Evolutionary conservation across 208 protist species (phyloP).

Genomic region (Leptomonas pyrrhocoris): DNA sequence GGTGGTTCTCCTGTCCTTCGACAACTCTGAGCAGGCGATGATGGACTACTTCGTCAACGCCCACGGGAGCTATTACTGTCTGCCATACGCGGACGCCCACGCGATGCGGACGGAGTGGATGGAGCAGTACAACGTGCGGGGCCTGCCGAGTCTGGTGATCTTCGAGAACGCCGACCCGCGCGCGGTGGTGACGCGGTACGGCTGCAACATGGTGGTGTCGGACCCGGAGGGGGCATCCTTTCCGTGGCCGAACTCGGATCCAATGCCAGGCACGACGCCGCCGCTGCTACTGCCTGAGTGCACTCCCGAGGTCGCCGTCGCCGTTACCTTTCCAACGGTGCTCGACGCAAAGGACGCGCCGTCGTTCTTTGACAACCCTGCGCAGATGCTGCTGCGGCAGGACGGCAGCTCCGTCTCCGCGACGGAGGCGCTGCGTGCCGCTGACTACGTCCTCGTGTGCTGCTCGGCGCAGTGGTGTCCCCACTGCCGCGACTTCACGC

Average conservation of each 20-base stretch:
- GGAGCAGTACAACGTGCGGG: slow-evolving; percentile 4
- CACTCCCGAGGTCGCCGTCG: not conserved
- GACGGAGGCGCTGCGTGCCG: slow-evolving; percentile 21
- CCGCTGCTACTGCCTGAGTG: no score
- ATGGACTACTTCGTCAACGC: slow-evolving; percentile 30
- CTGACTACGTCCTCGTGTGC: slow-evolving; percentile 67
- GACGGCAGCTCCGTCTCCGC: slow-evolving; percentile 35
- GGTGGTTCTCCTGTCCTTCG: slow-evolving; percentile 12
- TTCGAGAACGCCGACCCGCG: slow-evolving; percentile 44
- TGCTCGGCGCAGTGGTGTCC: slow-evolving; percentile 88
- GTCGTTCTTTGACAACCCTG: slow-evolving; percentile 1
- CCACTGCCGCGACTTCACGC: slow-evolving; percentile 78
- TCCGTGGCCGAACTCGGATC: not conserved
- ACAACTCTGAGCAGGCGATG: slow-evolving; percentile 28
- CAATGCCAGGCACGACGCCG: no score
- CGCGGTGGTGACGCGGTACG: slow-evolving; percentile 30
- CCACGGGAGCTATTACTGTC: slow-evolving; percentile 28
- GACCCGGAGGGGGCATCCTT: slow-evolving; percentile 1
- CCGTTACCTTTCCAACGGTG: not conserved
- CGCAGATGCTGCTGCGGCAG: slow-evolving; percentile 41
- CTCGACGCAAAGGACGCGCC: not conserved
- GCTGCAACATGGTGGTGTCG: slow-evolving; percentile 8
- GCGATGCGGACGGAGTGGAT: slow-evolving; percentile 2
- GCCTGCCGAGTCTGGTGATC: slow-evolving; percentile 22
- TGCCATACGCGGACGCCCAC: slow-evolving; percentile 34